These are phyloP conservation scores for Chlorella sorokiniana DNA, from an alignment of 139 green algal genomes.

Conservation along the genomic window DNA sequence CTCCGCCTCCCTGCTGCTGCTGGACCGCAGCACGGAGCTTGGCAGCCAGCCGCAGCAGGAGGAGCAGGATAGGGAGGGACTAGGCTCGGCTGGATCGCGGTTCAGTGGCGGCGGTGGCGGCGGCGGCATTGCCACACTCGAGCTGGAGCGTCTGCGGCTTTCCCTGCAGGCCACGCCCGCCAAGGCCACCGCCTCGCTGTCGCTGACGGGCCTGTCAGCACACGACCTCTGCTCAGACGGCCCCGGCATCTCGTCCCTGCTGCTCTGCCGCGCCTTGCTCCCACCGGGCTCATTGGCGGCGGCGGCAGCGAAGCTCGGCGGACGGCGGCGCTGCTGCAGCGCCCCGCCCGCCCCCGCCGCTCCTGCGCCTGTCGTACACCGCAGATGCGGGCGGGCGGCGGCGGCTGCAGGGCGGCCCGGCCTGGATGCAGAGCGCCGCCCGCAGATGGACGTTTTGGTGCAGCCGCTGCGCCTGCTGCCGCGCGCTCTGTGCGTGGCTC, in stretches of 20 bases:
- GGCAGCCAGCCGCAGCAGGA: neutral
- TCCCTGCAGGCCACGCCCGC: neutral
- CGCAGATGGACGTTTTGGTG: constrained; percentile 37
- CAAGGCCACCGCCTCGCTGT: neutral
- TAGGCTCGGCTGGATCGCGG: neutral
- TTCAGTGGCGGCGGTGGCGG: neutral
- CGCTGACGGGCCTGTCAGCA: constrained; percentile 4
- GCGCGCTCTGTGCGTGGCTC: constrained; percentile 6
- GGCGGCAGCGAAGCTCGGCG: neutral
- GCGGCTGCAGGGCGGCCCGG: neutral
- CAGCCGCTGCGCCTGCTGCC: constrained; percentile 33
- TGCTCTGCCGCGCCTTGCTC: neutral
- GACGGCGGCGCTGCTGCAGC: neutral
- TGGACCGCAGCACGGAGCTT: neutral
- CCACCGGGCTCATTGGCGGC: neutral
- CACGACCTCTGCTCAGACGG: constrained; percentile 31
- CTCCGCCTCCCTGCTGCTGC: constrained; percentile 28
- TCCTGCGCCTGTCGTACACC: constrained; percentile 17
- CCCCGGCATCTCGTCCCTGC: neutral
- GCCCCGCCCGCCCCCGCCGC: neutral
- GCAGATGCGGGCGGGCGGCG: neutral
- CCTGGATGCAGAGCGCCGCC: neutral
- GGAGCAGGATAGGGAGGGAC: neutral
- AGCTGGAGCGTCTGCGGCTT: constrained; percentile 16
- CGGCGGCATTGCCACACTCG: neutral